Percentiles rank a stretch among this genome's conserved stretches.
Conservation (phyloP, 2,329 filamentous ascomycete species). For the Penicillium nordicum region DNA sequence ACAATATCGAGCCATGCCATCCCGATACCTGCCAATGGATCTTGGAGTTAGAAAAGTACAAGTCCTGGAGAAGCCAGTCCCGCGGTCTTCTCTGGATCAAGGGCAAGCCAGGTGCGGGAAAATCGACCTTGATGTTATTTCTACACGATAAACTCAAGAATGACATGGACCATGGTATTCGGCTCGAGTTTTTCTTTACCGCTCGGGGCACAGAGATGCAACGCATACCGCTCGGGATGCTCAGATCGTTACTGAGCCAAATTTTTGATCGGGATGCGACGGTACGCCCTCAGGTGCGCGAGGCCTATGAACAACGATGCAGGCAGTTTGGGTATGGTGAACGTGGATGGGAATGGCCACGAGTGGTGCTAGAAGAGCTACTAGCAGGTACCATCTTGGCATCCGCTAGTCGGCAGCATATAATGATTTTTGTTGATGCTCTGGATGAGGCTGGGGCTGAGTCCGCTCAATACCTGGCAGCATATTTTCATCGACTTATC, state of each 20-base stretch:
- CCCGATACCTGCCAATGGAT: constrained; percentile 15
- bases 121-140: constrained; percentile 22
- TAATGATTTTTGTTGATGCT: constrained; percentile 13
- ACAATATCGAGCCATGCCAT: constrained; percentile 4
- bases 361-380: background rate
- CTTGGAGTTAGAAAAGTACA: constrained; percentile 10
- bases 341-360: constrained; percentile 3
- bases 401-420: background rate
- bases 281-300: background rate
- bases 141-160: constrained; percentile 3
- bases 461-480: constrained; percentile 1
- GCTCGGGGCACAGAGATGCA: constrained; percentile 14
- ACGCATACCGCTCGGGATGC: constrained; percentile 13
- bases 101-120: constrained; percentile 24
- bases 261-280: constrained; percentile 1
- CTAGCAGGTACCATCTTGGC: background rate
- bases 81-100: constrained; percentile 19
- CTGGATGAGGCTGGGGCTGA: constrained; percentile 10
- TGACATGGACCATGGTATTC: background rate
- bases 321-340: constrained; percentile 1
- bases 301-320: constrained; percentile 3
- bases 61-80: constrained; percentile 2
- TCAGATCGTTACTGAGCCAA: constrained; percentile 18
- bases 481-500: constrained; percentile 6
- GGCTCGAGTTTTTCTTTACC: constrained; percentile 19